Conservation (phyloP, 2,329 filamentous ascomycete species). For the Dothistroma pini region DNA sequence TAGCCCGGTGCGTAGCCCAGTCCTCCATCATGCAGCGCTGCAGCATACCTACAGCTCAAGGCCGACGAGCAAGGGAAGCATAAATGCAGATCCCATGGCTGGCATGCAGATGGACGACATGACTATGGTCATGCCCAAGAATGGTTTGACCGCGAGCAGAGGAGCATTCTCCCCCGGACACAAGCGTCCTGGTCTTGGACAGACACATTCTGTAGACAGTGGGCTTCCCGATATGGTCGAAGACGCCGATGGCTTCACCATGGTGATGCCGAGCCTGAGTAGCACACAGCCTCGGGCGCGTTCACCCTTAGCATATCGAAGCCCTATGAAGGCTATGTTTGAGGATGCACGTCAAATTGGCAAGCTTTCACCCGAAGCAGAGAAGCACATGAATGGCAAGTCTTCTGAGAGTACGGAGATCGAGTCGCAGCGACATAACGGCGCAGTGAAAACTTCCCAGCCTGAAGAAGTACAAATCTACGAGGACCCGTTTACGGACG, state of each 20-base stretch:
- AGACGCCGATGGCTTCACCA: constrained; percentile 46
- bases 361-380: constrained; percentile 24
- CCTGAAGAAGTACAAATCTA: constrained; percentile 49
- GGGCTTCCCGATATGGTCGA: constrained; percentile 37
- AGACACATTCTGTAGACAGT: constrained; percentile 40
- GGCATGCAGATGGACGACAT: constrained; percentile 43
- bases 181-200: constrained; percentile 39
- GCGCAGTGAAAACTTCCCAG: constrained; percentile 30
- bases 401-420: constrained; percentile 4
- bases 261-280: constrained; percentile 44
- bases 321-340: constrained; percentile 34
- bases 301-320: constrained; percentile 31
- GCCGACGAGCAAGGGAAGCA: constrained; percentile 35
- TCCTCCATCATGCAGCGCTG: constrained; percentile 19
- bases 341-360: constrained; percentile 29
- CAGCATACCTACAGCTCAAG: constrained; percentile 24
- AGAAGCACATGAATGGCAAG: constrained; percentile 16
- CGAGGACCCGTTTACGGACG: constrained; percentile 50
- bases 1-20: constrained; percentile 28
- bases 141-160: constrained; percentile 27
- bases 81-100: constrained; percentile 22
- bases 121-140: constrained; percentile 46
- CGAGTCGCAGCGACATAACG: constrained; percentile 9
- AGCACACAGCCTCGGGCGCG: constrained; percentile 23
- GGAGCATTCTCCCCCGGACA: constrained; percentile 33